phyloP scores from a whole-genome alignment of 2,329 filamentous ascomycete genomes.

The Trichophaea hybrida region DNA sequence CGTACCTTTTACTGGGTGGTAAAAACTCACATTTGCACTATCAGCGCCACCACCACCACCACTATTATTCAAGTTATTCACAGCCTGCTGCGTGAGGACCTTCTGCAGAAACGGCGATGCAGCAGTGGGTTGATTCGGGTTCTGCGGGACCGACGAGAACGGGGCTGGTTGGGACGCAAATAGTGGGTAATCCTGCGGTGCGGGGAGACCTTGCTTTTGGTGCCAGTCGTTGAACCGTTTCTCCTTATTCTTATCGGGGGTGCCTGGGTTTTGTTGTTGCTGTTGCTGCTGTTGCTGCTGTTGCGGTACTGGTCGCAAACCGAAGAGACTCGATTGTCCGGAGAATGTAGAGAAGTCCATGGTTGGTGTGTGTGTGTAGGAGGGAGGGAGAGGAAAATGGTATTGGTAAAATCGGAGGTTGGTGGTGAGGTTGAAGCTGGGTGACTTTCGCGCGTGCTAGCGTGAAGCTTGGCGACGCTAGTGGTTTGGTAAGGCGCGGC shows the following conservation, averaged over 20 bases:
- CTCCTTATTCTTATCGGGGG: conserved; percentile 18
- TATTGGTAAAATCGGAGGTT: background rate
- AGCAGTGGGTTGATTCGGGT: conserved; percentile 18
- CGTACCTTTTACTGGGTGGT: too few species aligned
- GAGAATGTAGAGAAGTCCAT: conserved; percentile 20
- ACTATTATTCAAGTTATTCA: background rate
- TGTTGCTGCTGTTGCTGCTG: background rate
- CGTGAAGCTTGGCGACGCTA: too few species aligned
- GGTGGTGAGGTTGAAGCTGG: background rate
- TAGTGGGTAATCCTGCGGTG: conserved; percentile 19
- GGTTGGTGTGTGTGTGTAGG: background rate
- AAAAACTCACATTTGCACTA: too few species aligned
- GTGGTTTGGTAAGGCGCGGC: too few species aligned
- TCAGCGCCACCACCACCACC: background rate
- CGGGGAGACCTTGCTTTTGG: conserved; percentile 17
- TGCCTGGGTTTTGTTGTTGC: background rate
- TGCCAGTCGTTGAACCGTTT: conserved; percentile 22
- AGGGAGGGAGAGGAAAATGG: background rate
- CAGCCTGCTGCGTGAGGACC: conserved; percentile 11
- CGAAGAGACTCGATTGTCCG: conserved; percentile 13
- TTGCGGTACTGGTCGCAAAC: background rate
- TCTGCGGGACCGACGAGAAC: conserved; percentile 16
- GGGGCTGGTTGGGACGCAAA: conserved; percentile 20
- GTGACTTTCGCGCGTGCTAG: too few species aligned
- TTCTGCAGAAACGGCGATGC: conserved; percentile 23